A percentile compares a stretch with the other conserved stretches of the same genome.
phyloP scores from a whole-genome alignment of 306 rosid genomes.

The Potentilla sterilis region DNA sequence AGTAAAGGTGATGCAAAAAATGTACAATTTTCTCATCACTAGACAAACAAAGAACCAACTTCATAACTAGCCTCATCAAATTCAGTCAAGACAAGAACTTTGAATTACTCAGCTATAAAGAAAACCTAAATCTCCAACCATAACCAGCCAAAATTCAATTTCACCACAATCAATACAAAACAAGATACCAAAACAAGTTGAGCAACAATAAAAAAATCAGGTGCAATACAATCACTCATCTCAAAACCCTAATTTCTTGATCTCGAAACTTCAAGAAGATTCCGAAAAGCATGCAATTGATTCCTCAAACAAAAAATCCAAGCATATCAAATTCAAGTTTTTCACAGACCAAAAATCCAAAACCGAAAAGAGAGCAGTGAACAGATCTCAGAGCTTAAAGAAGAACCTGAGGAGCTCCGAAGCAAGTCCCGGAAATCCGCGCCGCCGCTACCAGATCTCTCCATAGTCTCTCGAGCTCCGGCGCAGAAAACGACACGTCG shows the following conservation, averaged over 20 bases:
- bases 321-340: not conserved
- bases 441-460: conserved; percentile 30
- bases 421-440: conserved; percentile 20
- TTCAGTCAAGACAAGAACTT: not conserved
- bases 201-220: too few relatives aligned
- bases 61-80: not conserved
- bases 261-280: not conserved
- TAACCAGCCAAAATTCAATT: not conserved
- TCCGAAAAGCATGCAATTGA: not conserved
- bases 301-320: not conserved
- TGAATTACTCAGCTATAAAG: not conserved
- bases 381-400: conserved; percentile 3
- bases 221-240: too few relatives aligned
- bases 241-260: conserved; percentile 1
- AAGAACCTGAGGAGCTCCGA: conserved; percentile 25
- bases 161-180: not conserved
- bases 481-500: conserved; percentile 4
- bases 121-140: not conserved
- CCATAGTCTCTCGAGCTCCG: conserved; percentile 18
- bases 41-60: not conserved
- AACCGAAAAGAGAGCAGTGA: not conserved
- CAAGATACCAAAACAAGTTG: not conserved
- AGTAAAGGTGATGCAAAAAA: not conserved
- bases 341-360: not conserved
- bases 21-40: not conserved